Evolutionary conservation across 495 filamentous ascomycete genomes (phyloP).

Genomic region (Pyronema domesticum): DNA sequence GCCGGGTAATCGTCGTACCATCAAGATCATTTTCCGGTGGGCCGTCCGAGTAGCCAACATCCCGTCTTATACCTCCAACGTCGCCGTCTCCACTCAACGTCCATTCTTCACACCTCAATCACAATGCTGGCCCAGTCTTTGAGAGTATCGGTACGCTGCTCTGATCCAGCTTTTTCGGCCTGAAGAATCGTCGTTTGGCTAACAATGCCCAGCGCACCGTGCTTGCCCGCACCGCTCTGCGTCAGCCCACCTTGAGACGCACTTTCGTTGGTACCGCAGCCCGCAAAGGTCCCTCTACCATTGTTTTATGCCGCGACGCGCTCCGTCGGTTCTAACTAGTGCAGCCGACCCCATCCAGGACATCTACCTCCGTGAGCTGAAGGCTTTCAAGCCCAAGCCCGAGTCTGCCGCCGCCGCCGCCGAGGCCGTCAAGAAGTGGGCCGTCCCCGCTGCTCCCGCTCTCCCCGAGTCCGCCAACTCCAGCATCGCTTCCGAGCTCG

Average conservation of each 20-base stretch:
- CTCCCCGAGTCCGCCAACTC: conserved; percentile 76
- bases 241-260: conserved; percentile 52
- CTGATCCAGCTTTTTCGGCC: conserved; percentile 15
- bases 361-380: conserved; percentile 87
- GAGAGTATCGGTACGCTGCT: conserved; percentile 43
- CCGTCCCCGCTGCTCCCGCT: conserved; percentile 53
- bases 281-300: conserved; percentile 42
- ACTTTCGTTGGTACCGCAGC: conserved; percentile 63
- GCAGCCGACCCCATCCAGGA: conserved; percentile 90
- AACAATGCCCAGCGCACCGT: conserved; percentile 53
- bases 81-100: not conserved
- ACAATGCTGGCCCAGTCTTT: conserved; percentile 53
- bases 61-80: not conserved
- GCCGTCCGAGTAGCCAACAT: not conserved
- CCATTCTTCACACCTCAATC: conserved; percentile 15
- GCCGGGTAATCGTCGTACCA: not conserved
- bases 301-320: not conserved
- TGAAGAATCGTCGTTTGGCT: conserved; percentile 10
- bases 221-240: conserved; percentile 50
- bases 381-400: conserved; percentile 70
- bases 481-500: conserved; percentile 60
- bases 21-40: not conserved
- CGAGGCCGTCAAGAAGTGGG: conserved; percentile 81
- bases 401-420: conserved; percentile 74
- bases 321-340: not conserved